Conservation (phyloP, 805 yeast species). For the Zygoascus biomembranicola region DNA sequence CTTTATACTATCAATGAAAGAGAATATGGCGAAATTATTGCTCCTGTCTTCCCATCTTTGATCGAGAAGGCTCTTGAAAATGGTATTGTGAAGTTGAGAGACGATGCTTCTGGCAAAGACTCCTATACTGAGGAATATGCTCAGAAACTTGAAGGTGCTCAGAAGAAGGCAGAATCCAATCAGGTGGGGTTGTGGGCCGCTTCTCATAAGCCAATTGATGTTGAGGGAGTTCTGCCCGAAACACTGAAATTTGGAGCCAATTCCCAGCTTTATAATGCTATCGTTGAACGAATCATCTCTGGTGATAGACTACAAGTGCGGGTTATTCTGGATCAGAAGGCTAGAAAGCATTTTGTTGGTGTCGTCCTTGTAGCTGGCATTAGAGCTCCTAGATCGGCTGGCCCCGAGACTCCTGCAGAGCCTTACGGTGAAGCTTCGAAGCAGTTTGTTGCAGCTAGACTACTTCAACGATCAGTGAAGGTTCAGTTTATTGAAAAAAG, state of each 20-base stretch:
- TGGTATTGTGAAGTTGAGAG: conserved; percentile 58
- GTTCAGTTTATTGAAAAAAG: conserved; percentile 53
- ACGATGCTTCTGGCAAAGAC: conserved; percentile 34
- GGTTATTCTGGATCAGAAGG: conserved; percentile 37
- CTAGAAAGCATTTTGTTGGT: conserved; percentile 41
- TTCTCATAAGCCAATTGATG: conserved; percentile 13
- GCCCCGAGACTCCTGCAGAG: conserved; percentile 33
- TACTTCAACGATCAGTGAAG: conserved; percentile 53
- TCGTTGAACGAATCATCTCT: conserved; percentile 67
- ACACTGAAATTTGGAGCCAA: conserved; percentile 15
- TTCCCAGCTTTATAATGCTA: conserved; percentile 40
- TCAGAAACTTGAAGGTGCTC: conserved; percentile 26
- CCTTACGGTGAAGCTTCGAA: conserved; percentile 63
- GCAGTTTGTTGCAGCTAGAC: conserved; percentile 50
- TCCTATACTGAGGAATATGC: conserved; percentile 36
- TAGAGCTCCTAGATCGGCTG: conserved; percentile 60
- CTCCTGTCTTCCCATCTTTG: conserved; percentile 56
- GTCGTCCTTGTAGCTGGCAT: conserved; percentile 68
- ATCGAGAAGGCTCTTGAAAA: conserved; percentile 45
- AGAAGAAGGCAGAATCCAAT: conserved; percentile 41
- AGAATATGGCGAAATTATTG: conserved; percentile 63
- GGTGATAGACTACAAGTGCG: conserved; percentile 74
- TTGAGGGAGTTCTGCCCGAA: conserved; percentile 16
- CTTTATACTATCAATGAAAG: conserved; percentile 42
- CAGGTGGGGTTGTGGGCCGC: conserved; percentile 49